Evolutionary conservation across 2,329 filamentous ascomycete species (phyloP), one percentile per base, ranked within the genome.

Genomic region (Microcera coccophila): DNA sequence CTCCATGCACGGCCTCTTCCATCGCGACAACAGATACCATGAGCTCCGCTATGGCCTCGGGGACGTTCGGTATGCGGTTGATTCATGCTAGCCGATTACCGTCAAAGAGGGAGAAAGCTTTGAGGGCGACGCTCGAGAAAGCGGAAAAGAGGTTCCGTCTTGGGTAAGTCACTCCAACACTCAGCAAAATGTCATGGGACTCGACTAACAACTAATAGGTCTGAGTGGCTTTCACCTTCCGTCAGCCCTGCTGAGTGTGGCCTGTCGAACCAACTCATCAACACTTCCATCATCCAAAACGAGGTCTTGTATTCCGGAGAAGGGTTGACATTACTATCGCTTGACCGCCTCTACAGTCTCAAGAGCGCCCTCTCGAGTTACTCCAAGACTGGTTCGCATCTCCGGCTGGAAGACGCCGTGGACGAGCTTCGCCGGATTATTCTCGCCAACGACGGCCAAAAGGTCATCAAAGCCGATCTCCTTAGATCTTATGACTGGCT

Each of bases 301-400:
- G 76, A 82, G 44, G 62, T 79, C 18, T 68, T 85, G 40, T 84
- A 82, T 67, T 73, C 73, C 2, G 73, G 76, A 2, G 74, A 78
- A 19, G 78, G 79, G 15, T 68, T 85, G 10, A 81, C 74, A 0
- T 64, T 85, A 7, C 60, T 83, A 12, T 72, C 78, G 0, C 70
- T 84, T 10, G 81, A 85, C 60, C 72, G 78, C 38, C 62, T 83
- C 35, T 85, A 83, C 64, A 80, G 76, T 32, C 79, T 85, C 65
- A 83, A 83, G 60, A 70, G 71, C 36, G 77, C 79, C 1, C 69
- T 85, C 10, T 71, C 75, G 15, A 72, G 72, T 49, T 83, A 83
- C 59, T 71, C 75, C 4, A 69, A 68, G 44, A 72, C 69, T 1
- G 62, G 59, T 15, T 66, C 66, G 26, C 64, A 63, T 10, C 58